phyloP scores from a whole-genome alignment of 1,284 basidiomycete genomes.

The Ceratorhiza oryzae-sativae region DNA sequence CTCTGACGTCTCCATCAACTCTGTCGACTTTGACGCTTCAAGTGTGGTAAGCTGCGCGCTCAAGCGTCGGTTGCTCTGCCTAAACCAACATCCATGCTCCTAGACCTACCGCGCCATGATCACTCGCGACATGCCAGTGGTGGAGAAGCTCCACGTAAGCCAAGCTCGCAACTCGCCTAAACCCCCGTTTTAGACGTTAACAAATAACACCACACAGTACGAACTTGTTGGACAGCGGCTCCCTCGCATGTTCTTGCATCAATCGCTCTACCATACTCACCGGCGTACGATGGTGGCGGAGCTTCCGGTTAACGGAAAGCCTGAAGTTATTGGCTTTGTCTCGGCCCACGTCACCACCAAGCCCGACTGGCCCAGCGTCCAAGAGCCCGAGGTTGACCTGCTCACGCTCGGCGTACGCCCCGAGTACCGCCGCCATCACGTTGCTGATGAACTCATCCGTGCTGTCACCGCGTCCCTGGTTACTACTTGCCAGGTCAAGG shows the following conservation, averaged over 20 bases:
- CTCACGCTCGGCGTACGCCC: slow-evolving; percentile 26
- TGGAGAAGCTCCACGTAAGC: slow-evolving; percentile 28
- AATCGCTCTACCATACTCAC: slow-evolving; percentile 32
- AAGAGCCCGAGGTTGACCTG: slow-evolving; percentile 27
- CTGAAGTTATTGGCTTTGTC: slow-evolving; percentile 3
- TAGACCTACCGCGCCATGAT: slow-evolving; percentile 32
- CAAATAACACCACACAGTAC: slow-evolving; percentile 3
- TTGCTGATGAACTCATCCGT: slow-evolving; percentile 21
- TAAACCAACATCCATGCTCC: background rate
- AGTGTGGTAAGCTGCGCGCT: slow-evolving; percentile 2
- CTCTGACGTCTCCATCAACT: slow-evolving; percentile 17
- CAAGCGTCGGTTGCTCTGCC: background rate
- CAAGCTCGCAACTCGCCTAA: slow-evolving; percentile 9
- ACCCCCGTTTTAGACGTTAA: background rate
- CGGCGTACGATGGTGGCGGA: slow-evolving; percentile 28
- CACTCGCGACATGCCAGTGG: slow-evolving; percentile 24
- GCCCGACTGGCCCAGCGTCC: slow-evolving; percentile 22
- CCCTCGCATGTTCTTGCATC: slow-evolving; percentile 28
- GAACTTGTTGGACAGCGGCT: slow-evolving; percentile 15
- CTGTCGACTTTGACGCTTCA: slow-evolving; percentile 31
- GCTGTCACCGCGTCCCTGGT: slow-evolving; percentile 22
- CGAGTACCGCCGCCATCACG: slow-evolving; percentile 26
- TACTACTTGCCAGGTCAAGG: slow-evolving; percentile 23
- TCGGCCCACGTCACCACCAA: slow-evolving; percentile 31
- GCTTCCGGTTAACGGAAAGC: background rate